Evolutionary conservation across 1,284 basidiomycete genomes (phyloP), one percentile per base, ranked within the genome.

Genomic region (Trametes pubescens): DNA sequence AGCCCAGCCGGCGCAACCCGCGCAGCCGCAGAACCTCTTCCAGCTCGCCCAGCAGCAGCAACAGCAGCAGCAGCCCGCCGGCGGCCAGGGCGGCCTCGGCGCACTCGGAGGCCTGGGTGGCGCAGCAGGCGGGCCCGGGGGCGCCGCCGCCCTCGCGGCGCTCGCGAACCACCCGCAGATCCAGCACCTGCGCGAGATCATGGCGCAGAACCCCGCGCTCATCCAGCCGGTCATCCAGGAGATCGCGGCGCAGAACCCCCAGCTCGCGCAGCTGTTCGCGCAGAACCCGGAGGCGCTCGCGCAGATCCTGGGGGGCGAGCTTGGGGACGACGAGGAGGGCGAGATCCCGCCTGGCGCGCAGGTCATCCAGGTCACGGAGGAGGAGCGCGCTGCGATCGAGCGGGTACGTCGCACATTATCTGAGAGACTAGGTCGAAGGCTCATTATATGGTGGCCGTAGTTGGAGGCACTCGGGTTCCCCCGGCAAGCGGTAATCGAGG

Each of bases 401-500:
- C 83, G 96, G 72, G 94, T 95, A 77, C 76, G 91, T 82, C 26
- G 32, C 11, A 14, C 48, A 57, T 14, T 40, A 18, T 55, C 29
- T 59, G 53, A 53, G 47, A 51, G 22, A 24, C 13, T 46, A 8
- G 57, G 53, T 53, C 60, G 24, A 43, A 38, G 26, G 51, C 32
- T 47, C 35, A 56, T 67, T 69, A 58, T 61, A 46, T 69, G 61
- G 51, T 65, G 60, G 35, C 37, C 8, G 16, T 13, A 96, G 92
- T 82, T 98, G 65, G 87, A 94, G 78, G 90, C 82, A 2, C 87
- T 98, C 59, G 96, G 96, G 1, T 98, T 98, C 78, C 78, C 92
- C 24, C 84, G 94, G 51, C 84, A 95, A 57, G 80, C 82, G 0
- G 95, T 85, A 5, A 79, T 95, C 48, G 88, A 97, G 77, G 96